Evolutionary conservation across 805 yeast species (phyloP).

Genomic region (Yarrowia keelungensis): DNA sequence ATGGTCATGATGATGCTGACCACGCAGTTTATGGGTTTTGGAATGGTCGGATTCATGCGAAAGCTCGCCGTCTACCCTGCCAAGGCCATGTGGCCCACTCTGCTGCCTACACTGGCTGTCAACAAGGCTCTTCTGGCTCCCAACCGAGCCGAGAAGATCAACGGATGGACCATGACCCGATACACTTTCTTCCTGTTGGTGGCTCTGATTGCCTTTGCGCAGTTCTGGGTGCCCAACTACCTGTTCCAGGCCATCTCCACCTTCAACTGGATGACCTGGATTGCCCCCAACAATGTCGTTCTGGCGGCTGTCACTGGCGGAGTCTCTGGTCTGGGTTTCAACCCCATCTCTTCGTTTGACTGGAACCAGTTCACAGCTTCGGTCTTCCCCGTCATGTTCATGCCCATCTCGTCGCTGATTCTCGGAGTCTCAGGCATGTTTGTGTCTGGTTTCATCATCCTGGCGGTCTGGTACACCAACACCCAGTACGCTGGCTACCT

Average conservation of each 20-base stretch:
- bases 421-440: conserved; percentile 54
- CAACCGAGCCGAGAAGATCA: conserved; percentile 55
- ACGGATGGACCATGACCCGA: conserved; percentile 67
- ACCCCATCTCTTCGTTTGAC: conserved; percentile 63
- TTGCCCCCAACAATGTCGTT: conserved; percentile 58
- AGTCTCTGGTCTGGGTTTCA: conserved; percentile 58
- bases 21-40: conserved; percentile 69
- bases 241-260: conserved; percentile 56
- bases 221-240: conserved; percentile 74
- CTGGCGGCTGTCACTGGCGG: conserved; percentile 60
- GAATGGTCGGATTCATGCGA: conserved; percentile 70
- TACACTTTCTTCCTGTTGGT: conserved; percentile 57
- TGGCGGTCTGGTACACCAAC: conserved; percentile 60
- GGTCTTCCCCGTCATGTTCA: conserved; percentile 56
- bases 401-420: conserved; percentile 52
- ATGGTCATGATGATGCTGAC: conserved; percentile 61
- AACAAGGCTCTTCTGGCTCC: conserved; percentile 49
- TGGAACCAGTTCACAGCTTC: conserved; percentile 63
- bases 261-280: conserved; percentile 71
- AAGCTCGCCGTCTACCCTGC: conserved; percentile 63
- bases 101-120: conserved; percentile 56
- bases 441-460: conserved; percentile 56
- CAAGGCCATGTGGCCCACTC: conserved; percentile 61
- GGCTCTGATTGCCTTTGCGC: conserved; percentile 56
- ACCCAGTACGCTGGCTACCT: conserved; percentile 65